Conservation (phyloP, 306 rosid species). For the Cucumis hystrix region DNA sequence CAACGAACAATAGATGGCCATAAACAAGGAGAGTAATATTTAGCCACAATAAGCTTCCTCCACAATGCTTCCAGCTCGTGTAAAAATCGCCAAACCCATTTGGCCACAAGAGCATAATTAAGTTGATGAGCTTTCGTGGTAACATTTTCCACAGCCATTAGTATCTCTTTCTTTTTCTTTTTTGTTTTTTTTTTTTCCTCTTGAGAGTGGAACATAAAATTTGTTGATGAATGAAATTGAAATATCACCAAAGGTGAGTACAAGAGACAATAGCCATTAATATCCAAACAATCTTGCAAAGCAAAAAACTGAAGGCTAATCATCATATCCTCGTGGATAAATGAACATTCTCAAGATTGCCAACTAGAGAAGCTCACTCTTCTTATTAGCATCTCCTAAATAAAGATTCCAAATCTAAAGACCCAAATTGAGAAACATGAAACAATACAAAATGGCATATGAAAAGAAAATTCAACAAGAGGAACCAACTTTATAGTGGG, state of each 20-base stretch:
- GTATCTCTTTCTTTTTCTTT: no score
- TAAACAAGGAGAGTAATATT: no score
- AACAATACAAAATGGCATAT: background rate
- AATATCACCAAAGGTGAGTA: no score
- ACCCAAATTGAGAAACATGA: background rate
- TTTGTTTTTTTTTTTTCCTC: no score
- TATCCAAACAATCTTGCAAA: background rate
- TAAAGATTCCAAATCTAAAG: background rate
- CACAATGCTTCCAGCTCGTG: no score
- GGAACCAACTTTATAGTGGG: background rate
- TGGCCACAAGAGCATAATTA: no score
- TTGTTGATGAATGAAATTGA: no score
- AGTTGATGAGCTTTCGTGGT: background rate
- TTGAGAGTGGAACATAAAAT: background rate
- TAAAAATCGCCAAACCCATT: no score
- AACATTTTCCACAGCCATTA: background rate
- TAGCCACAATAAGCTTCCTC: no score
- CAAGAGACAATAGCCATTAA: background rate
- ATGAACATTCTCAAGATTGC: background rate
- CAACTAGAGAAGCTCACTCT: background rate
- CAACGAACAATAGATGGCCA: no score
- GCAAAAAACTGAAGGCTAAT: background rate
- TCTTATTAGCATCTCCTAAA: background rate
- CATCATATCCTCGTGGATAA: background rate
- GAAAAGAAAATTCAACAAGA: background rate